Base-by-base conservation (phyloP, 2,329 filamentous ascomycete species). In the Beauveria asiatica region DNA sequence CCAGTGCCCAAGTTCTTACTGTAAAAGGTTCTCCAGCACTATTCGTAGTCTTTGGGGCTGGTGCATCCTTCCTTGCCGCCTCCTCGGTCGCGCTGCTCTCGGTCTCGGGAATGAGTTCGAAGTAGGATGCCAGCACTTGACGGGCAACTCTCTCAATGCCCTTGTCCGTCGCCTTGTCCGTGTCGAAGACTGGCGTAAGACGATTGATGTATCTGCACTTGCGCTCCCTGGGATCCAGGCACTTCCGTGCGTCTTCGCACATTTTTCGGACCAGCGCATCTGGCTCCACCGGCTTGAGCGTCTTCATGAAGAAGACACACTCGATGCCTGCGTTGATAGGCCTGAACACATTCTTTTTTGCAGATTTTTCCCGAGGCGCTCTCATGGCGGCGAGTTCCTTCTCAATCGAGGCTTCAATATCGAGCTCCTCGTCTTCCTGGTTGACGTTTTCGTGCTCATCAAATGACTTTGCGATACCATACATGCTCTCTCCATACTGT, bases 351-450 rank as follows among this genome's bases (percentile, higher is more conserved):
- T 80, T 72, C 59, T 77, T 76, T 61, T 77, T 75, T 27, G 70
- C 72, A 57, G 69, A 68, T 62, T 78, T 70, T 51, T 71, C 71
- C n/a, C 68, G 68, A 33, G 73, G 66, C 44, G 75, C 68, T 59
- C 82, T 84, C 66, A 92, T 81, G 2, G 76, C 78, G 30, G 80
- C 80, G n/a, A 94, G 72, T 73, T 94, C 90, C 68, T 84, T 85
- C 65, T 83, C 72, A 65, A 94, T 90, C 30, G 85, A 82, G 5
- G 83, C 79, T 69, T 92, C 89, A 65, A 94, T 90, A 66, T 91
- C 88, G n/a, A 74, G 74, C 16, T 72, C 73, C 0, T 79, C 78
- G 19, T 76, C 75, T 6, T 77, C 77, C 7, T 76, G 76, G 3
- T 73, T 74, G 11, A 67, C 25, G 72, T 11, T 71, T 69, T 55